Conservation (phyloP, 2,329 filamentous ascomycete genomes). For the Emergomyces orientalis region DNA sequence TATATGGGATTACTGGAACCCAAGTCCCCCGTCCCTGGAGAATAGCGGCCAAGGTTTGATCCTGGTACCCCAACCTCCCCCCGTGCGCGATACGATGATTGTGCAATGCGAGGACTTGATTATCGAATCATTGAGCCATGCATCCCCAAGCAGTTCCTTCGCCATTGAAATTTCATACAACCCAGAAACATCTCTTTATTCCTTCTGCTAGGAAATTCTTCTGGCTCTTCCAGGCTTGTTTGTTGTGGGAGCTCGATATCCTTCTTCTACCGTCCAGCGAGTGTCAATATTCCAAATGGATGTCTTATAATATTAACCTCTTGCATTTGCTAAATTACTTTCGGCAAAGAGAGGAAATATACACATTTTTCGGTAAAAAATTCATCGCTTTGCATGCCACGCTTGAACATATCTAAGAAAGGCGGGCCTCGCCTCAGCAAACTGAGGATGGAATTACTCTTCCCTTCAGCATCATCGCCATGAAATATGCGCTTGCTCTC, state of each 20-base stretch:
- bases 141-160: slow-evolving; percentile 8
- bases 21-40: no score
- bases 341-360: slow-evolving; percentile 6
- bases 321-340: slow-evolving; percentile 6
- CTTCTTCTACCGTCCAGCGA: slow-evolving; percentile 20
- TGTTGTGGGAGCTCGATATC: slow-evolving; percentile 16
- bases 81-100: neutral
- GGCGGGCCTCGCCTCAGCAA: slow-evolving; percentile 38
- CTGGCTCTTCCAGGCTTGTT: slow-evolving; percentile 15
- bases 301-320: slow-evolving; percentile 12
- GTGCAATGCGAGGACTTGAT: neutral
- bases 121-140: slow-evolving; percentile 7
- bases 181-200: slow-evolving; percentile 11
- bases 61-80: no score
- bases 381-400: slow-evolving; percentile 27
- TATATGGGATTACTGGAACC: no score
- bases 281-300: no score
- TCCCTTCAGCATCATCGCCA: slow-evolving; percentile 29
- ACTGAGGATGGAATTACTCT: slow-evolving; percentile 31
- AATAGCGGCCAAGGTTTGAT: no score
- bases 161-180: no score
- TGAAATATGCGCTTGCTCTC: slow-evolving; percentile 39
- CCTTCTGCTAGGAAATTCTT: slow-evolving; percentile 14
- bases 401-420: slow-evolving; percentile 27
- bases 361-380: slow-evolving; percentile 37